Evolutionary conservation across 2,329 filamentous ascomycete species (phyloP).

Genomic region (Oidium heveae): DNA sequence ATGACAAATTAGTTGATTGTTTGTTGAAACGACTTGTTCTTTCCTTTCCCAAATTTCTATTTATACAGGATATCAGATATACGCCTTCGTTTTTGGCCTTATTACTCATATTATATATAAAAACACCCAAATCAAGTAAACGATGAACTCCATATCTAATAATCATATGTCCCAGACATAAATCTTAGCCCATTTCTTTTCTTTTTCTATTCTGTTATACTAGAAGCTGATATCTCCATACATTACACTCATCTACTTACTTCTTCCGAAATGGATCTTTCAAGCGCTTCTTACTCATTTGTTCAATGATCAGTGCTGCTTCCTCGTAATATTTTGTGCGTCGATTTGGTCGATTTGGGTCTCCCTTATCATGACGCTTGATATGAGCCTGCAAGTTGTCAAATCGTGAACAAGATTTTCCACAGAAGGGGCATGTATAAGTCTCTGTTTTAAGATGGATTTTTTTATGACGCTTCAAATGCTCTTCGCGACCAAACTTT

Average conservation of each 20-base stretch:
- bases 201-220: no score
- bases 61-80: no score
- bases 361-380: conserved; percentile 3
- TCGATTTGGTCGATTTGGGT: background rate
- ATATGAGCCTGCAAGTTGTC: conserved; percentile 10
- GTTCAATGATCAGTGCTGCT: background rate
- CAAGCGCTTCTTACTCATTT: background rate
- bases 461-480: conserved; percentile 22
- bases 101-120: no score
- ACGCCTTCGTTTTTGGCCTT: no score
- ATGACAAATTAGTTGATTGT: no score
- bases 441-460: conserved; percentile 13
- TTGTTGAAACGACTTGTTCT: no score
- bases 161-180: no score
- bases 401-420: conserved; percentile 5
- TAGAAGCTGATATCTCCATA: no score
- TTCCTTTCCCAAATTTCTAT: no score
- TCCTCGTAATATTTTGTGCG: background rate
- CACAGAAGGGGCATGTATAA: conserved; percentile 7
- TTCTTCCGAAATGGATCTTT: background rate
- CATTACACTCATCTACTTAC: background rate
- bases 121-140: no score
- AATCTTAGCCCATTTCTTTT: no score
- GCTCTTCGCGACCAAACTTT: conserved; percentile 23
- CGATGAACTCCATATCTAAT: no score